Percentiles rank a stretch among this genome's conserved stretches.
phyloP scores from a whole-genome alignment of 345 rosid genomes.

The Eucalyptus melliodora region DNA sequence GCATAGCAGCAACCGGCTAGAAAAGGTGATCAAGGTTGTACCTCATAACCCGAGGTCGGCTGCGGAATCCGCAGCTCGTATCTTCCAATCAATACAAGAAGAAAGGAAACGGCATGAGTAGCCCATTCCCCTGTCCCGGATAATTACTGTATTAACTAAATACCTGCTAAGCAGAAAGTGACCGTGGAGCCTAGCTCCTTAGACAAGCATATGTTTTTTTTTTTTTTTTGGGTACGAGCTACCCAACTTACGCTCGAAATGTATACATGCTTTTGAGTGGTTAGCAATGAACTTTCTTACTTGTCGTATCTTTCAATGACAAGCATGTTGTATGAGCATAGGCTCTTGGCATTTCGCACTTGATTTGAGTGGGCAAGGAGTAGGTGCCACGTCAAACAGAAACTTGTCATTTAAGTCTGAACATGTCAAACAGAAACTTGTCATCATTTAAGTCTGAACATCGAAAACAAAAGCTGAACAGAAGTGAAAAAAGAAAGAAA shows the following conservation, averaged over 20 bases:
- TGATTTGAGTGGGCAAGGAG: not conserved
- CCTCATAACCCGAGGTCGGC: slow-evolving; percentile 74
- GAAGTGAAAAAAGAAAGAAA: not conserved
- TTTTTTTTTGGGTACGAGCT: not conserved
- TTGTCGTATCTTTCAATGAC: not conserved
- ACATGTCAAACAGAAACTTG: not conserved
- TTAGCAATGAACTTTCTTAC: not conserved
- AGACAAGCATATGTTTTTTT: not conserved
- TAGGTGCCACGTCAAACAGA: not conserved
- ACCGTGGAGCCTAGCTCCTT: not conserved
- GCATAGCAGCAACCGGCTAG: slow-evolving; percentile 12
- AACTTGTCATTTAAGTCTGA: too few relatives aligned
- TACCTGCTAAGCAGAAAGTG: not conserved
- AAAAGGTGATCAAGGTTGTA: slow-evolving; percentile 67
- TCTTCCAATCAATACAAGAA: slow-evolving; percentile 79
- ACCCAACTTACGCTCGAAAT: not conserved
- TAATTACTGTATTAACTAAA: not conserved
- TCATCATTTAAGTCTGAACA: too few relatives aligned
- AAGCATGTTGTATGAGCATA: not conserved
- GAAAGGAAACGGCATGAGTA: slow-evolving; percentile 28
- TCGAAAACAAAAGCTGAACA: not conserved
- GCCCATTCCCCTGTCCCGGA: not conserved
- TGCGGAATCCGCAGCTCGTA: slow-evolving; percentile 77
- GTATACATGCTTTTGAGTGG: not conserved
- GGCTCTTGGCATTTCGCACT: not conserved